Evolutionary conservation across 345 rosid species (phyloP).

Genomic region (Punica granatum): DNA sequence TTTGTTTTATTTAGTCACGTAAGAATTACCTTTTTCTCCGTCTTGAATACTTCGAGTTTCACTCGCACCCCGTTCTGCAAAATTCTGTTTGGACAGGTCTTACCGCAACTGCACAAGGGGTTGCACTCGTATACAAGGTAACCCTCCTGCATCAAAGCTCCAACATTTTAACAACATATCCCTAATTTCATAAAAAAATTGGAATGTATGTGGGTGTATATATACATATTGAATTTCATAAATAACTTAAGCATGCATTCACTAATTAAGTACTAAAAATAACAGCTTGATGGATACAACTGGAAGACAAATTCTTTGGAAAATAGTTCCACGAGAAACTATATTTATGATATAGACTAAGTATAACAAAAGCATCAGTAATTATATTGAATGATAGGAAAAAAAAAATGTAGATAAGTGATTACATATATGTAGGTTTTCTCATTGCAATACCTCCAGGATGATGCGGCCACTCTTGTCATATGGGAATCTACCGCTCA

Average conservation of each 20-base stretch:
- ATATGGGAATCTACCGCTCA: slow-evolving; percentile 76
- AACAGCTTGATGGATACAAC: not conserved
- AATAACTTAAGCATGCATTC: not conserved
- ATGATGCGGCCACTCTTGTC: slow-evolving; percentile 69
- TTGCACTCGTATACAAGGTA: slow-evolving; percentile 98
- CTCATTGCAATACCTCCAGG: slow-evolving; percentile 57
- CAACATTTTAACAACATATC: not conserved
- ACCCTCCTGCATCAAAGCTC: slow-evolving; percentile 67
- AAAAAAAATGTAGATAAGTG: not conserved
- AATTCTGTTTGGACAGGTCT: slow-evolving; percentile 78
- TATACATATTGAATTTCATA: not conserved
- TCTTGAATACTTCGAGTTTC: slow-evolving; percentile 74
- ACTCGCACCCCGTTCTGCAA: slow-evolving; percentile 73
- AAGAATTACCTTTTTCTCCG: slow-evolving; percentile 61
- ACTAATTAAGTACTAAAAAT: not conserved
- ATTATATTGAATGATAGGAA: not conserved
- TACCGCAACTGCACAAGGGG: slow-evolving; percentile 62
- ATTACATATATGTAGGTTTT: not conserved
- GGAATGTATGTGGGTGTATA: too few species aligned
- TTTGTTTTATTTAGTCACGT: not conserved
- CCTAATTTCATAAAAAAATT: not conserved
- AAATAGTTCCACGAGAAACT: not conserved
- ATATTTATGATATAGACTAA: not conserved
- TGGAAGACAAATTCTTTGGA: not conserved
- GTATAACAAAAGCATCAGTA: not conserved